Conservation (phyloP, 257 asterid genomes). For the Solanum tacnaense region DNA sequence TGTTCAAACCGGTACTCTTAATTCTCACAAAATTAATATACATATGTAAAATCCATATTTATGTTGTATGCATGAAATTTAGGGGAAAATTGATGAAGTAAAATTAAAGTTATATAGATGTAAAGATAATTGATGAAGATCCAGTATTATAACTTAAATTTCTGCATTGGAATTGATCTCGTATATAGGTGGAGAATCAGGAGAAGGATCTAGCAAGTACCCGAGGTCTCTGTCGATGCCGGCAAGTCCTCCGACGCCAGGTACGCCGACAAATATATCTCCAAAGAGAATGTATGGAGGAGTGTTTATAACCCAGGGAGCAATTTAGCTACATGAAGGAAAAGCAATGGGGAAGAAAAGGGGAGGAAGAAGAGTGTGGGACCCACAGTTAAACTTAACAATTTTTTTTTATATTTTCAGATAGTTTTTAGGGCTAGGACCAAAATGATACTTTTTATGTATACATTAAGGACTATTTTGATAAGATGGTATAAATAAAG, state of each 20-base stretch:
- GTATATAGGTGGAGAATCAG: conserved; percentile 19
- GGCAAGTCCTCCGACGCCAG: conserved; percentile 34
- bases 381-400: too few species aligned
- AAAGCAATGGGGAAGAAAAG: too few species aligned
- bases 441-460: too few species aligned
- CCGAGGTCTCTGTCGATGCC: conserved; percentile 64
- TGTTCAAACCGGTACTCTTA: conserved; percentile 25
- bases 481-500: too few species aligned
- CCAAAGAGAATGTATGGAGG: conserved; percentile 90
- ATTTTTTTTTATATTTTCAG: too few species aligned
- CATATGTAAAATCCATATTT: background rate
- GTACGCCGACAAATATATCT: conserved; percentile 46
- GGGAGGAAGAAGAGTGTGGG: too few species aligned
- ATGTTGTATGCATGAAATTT: background rate
- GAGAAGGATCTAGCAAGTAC: conserved; percentile 32
- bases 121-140: background rate
- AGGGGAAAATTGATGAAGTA: background rate
- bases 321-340: conserved; percentile 42
- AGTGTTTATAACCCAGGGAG: conserved; percentile 97
- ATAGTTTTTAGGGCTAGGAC: too few species aligned
- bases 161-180: background rate
- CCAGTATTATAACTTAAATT: background rate
- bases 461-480: too few species aligned
- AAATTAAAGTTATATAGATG: background rate
- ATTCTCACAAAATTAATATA: too few species aligned